These are phyloP conservation scores for Talinum fruticosum DNA, from an alignment of 148 eudicot genomes.

Conservation along the genomic window DNA sequence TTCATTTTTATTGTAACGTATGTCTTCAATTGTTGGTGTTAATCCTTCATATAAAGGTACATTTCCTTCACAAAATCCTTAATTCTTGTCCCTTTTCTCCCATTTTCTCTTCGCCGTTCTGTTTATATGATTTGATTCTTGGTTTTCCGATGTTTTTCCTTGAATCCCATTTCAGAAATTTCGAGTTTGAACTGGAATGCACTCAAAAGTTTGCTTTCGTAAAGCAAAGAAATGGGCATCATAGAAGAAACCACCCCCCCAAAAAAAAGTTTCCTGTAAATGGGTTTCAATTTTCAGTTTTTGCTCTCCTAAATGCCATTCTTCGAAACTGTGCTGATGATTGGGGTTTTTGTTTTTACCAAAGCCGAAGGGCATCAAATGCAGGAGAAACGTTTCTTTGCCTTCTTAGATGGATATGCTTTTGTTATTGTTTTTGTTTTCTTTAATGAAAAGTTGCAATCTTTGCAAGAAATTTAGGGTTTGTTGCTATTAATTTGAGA, in stretches of 20 bases:
- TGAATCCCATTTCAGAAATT: slow-evolving; percentile 1
- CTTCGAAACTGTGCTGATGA: background rate
- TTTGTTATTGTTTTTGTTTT: background rate
- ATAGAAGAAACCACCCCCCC: background rate
- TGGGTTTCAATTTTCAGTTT: background rate
- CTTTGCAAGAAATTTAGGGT: background rate
- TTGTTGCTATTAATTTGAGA: background rate
- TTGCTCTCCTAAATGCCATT: background rate
- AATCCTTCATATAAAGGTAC: slow-evolving; percentile 12
- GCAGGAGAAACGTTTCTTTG: background rate
- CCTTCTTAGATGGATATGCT: background rate
- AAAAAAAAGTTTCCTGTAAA: background rate
- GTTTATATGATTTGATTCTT: background rate
- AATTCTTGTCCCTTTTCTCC: background rate
- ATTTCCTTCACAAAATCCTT: background rate
- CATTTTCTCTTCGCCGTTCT: background rate
- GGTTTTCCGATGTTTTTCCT: background rate
- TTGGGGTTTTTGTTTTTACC: background rate
- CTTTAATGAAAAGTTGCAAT: background rate
- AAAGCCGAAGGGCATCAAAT: background rate
- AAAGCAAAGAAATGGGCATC: background rate
- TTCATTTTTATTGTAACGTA: too few species aligned
- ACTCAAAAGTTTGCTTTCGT: background rate
- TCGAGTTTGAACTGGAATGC: background rate
- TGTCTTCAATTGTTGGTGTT: slow-evolving; percentile 5